Evolutionary conservation across 2,329 filamentous ascomycete genomes (phyloP).

Genomic region (Berkeleyomyces rouxiae): DNA sequence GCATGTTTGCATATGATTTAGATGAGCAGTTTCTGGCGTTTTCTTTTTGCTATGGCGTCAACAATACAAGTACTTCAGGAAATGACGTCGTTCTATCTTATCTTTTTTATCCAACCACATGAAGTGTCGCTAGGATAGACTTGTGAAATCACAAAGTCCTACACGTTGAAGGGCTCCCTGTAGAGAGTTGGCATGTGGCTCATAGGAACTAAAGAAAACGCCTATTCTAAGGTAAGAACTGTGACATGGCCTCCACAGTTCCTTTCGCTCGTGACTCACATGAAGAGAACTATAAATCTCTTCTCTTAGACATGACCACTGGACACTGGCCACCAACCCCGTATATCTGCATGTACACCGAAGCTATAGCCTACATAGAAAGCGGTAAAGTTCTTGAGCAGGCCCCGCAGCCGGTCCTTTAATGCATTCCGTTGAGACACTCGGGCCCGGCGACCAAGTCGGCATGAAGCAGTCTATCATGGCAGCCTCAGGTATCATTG

Average conservation of each 20-base stretch:
- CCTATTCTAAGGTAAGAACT: not conserved
- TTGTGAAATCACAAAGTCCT: not conserved
- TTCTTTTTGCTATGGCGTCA: constrained; percentile 2
- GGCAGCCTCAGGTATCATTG: not conserved
- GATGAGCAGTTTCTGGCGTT: constrained; percentile 10
- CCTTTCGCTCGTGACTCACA: not conserved
- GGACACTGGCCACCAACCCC: not conserved
- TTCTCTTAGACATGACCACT: not conserved
- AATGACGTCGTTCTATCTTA: not conserved
- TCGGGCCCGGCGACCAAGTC: not conserved
- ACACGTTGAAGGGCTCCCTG: not conserved
- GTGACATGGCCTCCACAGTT: not conserved
- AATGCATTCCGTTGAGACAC: not conserved
- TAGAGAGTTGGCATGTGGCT: not conserved
- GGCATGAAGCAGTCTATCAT: not conserved
- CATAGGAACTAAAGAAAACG: not conserved
- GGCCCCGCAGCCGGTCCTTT: not conserved
- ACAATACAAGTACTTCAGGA: constrained; percentile 4
- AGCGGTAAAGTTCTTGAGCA: not conserved
- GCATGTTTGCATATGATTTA: constrained; percentile 12
- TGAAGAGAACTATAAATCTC: not conserved
- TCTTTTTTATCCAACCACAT: not conserved
- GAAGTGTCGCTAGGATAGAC: not conserved
- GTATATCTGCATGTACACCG: not conserved
- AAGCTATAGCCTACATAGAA: not conserved